Base-by-base conservation (phyloP, 2,329 filamentous ascomycete species). In the Apiospora pterosperma region DNA sequence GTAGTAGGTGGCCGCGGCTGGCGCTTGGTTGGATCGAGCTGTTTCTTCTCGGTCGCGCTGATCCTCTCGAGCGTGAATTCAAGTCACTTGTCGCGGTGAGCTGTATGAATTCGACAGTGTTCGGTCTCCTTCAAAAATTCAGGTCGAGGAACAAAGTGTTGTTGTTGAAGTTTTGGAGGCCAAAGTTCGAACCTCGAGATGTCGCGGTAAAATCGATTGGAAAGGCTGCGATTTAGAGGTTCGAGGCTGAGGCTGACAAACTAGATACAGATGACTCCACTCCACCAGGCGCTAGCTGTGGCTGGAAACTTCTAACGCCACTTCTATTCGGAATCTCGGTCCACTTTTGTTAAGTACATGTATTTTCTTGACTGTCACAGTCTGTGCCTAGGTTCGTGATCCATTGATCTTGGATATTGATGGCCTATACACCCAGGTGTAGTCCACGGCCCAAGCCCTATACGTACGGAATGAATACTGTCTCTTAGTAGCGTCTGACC, bases 181-280 rank as follows among this genome's bases (percentile, higher is more conserved):
- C 25, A 55, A 55, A 34, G 48, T n/a, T 28, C 10, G 28, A 34
- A 34, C 16, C 48, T 55, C 48, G 48, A n/a, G 48, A 12, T 34
- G 48, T 55, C 48, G 48, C 48, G 48, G 19, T 55, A 55, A 55
- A 55, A 34, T 55, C 25, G n/a, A 55, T n/a, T 8, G 48, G 48
- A 55, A 31, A 55, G 48, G 48, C 48, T 55, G 48, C 48, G 48
- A 55, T 55, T 8, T 16, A n/a, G 48, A 34, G 19, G 16, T 55
- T 55, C 48, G 28, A 55, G 48, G 48, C 48, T 55, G 28, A 55
- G 48, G 48, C 48, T 55, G 48, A 55, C 48, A 55, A 55, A 55
- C 48, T 55, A n/a, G n/a, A n/a, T n/a, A n/a, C 3, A 19, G 44
- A 31, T 28, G 23, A 14, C 25, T 23, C 25, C 12, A 14, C 25